These are phyloP conservation scores for Aspergillus sp. DNA, from an alignment of 2,329 filamentous ascomycete genomes.

Conservation along the genomic window DNA sequence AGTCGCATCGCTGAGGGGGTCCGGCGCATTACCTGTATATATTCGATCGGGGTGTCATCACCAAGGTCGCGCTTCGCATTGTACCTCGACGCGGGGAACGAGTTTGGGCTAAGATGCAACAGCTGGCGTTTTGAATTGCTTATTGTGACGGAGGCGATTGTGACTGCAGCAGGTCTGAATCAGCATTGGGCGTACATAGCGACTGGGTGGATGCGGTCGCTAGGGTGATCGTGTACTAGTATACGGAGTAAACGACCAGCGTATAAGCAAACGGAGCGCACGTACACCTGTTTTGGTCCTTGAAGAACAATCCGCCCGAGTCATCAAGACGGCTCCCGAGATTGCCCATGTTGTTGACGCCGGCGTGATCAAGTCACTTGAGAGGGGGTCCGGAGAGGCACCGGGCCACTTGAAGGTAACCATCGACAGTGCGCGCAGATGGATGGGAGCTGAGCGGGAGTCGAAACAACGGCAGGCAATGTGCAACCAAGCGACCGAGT, in stretches of 20 bases:
- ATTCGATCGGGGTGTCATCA: conserved; percentile 74
- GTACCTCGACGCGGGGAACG: conserved; percentile 74
- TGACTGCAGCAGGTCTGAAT: conserved; percentile 49
- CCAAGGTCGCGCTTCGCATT: conserved; percentile 60
- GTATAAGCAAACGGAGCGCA: conserved; percentile 7
- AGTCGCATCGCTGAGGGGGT: too few relatives aligned
- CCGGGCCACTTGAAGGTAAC: conserved; percentile 18
- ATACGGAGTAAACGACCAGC: too few relatives aligned
- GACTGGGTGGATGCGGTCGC: too few relatives aligned
- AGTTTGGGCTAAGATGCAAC: conserved; percentile 71
- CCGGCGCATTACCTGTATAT: conserved; percentile 63
- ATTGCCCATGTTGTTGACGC: conserved; percentile 66
- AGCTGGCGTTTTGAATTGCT: conserved; percentile 71
- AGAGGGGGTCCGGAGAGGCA: conserved; percentile 18
- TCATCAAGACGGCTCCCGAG: conserved; percentile 84
- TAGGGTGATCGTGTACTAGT: too few relatives aligned
- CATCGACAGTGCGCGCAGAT: conserved; percentile 23
- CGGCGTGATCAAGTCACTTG: conserved; percentile 17
- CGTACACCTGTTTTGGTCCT: conserved; percentile 84
- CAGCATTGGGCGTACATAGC: too few relatives aligned
- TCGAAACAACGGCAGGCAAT: not conserved
- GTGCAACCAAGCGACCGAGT: not conserved
- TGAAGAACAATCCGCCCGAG: conserved; percentile 64
- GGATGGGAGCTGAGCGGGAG: conserved; percentile 9
- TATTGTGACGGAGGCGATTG: conserved; percentile 73